Base-by-base conservation (phyloP, 768 basidiomycete species). In the Krasilnikovozyma curviuscula region DNA sequence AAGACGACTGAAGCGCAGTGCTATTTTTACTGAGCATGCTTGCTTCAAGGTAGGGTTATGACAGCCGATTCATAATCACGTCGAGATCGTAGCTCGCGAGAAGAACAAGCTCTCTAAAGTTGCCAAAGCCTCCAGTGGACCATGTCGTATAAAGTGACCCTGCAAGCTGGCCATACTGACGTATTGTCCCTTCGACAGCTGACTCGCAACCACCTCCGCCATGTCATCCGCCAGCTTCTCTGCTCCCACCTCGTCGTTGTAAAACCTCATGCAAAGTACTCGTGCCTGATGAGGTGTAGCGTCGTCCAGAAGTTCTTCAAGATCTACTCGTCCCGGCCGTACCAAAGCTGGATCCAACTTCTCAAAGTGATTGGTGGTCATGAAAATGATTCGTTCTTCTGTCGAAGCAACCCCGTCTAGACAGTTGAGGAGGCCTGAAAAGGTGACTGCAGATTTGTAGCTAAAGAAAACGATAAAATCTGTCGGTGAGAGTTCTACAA, bases 161-260 rank as follows among this genome's bases (percentile, higher is more conserved):
- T 98, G 93, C 52, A 98, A 68, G 31, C 82, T 77, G 29, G 93
- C 93, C 93, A 98, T 98, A 61, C 88, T 95, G 50, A 93, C 71
- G 34, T 73, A 66, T 59, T 69, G 67, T 0, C 77, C 78, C 3
- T n/a, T 46, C 5, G n/a, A n/a, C n/a, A n/a, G n/a, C n/a, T n/a
- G n/a, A n/a, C n/a, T n/a, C n/a, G n/a, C n/a, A n/a, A n/a, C n/a
- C n/a, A n/a, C n/a, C n/a, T n/a, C n/a, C n/a, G n/a, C n/a, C n/a
- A n/a, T n/a, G n/a, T 67, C 61, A 31, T 62, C 60, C 1, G 73
- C 79, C 53, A 85, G 61, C 9, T 44, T 54, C 49, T 71, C 64
- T 2, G 73, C 59, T 32, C 70, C 62, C 7, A 65, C 65, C 30
- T 59, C 64, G 45, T 69, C 73, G 12, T 73, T 73, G 57, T 95